phyloP scores from a whole-genome alignment of 306 rosid genomes.

The Rosa lucieae region DNA sequence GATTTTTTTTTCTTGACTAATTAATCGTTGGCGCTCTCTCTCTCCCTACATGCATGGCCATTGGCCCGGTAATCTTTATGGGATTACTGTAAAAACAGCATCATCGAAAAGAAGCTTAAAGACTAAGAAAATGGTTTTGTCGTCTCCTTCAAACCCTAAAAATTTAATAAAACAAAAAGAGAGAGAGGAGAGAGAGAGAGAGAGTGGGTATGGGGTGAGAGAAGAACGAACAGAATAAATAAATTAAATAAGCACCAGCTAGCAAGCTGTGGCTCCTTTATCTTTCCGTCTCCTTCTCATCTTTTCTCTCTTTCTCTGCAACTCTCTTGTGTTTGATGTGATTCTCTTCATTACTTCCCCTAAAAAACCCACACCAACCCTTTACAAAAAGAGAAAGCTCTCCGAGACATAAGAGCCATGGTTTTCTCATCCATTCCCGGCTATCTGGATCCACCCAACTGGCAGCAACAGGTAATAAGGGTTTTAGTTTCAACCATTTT shows the following conservation, averaged over 20 bases:
- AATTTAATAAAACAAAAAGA: conserved; percentile 54
- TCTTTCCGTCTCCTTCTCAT: conserved; percentile 56
- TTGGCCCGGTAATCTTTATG: conserved; percentile 26
- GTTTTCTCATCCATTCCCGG: conserved; percentile 79
- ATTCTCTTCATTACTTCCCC: conserved; percentile 57
- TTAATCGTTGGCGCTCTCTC: conserved; percentile 33
- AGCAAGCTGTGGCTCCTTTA: conserved; percentile 50
- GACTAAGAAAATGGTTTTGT: conserved; percentile 42
- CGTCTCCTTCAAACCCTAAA: conserved; percentile 39
- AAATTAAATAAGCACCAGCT: conserved; percentile 14
- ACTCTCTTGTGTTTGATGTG: conserved; percentile 59
- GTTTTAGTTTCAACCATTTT: conserved; percentile 5
- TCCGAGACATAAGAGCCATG: conserved; percentile 35
- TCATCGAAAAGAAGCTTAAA: conserved; percentile 36
- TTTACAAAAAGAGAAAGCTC: conserved; percentile 59
- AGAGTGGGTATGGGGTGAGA: background rate
- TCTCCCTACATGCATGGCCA: conserved; percentile 41
- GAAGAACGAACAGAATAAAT: conserved; percentile 39
- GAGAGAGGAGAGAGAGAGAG: conserved; percentile 33
- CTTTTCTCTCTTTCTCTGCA: conserved; percentile 36
- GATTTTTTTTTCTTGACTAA: conserved; percentile 14
- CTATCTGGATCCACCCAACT: conserved; percentile 87
- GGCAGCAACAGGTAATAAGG: conserved; percentile 66
- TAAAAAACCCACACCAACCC: conserved; percentile 54
- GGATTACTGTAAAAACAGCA: conserved; percentile 34